phyloP scores from a whole-genome alignment of 805 yeast species.

The Dipodascopsis uninucleata region DNA sequence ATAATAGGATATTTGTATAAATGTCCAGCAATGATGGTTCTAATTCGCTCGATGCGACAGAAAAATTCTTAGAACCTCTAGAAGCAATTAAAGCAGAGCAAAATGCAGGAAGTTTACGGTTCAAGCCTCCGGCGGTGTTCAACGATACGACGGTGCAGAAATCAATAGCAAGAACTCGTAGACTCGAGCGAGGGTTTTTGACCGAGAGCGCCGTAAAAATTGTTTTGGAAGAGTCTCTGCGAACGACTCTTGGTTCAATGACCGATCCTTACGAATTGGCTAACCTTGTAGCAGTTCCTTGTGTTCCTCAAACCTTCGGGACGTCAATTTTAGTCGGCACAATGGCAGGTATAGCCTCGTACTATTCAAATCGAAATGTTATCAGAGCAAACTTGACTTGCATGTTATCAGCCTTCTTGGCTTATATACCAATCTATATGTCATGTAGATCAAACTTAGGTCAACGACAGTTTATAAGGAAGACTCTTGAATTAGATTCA shows the following conservation, averaged over 20 bases:
- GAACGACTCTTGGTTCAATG: slow-evolving; percentile 10
- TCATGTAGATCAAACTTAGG: background rate
- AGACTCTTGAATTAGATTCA: background rate
- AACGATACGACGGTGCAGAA: slow-evolving; percentile 7
- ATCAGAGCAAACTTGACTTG: background rate
- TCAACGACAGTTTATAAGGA: background rate
- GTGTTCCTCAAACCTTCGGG: slow-evolving; percentile 11
- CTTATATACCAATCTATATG: background rate
- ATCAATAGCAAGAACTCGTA: slow-evolving; percentile 1
- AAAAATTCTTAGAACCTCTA: background rate
- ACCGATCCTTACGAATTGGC: slow-evolving; percentile 12
- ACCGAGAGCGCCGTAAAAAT: slow-evolving; percentile 4
- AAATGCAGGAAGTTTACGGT: slow-evolving; percentile 5
- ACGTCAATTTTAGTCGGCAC: slow-evolving; percentile 8
- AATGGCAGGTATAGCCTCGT: slow-evolving; percentile 11
- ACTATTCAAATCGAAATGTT: slow-evolving; percentile 1
- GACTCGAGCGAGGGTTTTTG: slow-evolving; percentile 8
- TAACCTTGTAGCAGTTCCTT: slow-evolving; percentile 15
- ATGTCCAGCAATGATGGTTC: no score
- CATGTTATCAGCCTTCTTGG: background rate
- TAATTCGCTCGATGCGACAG: no score
- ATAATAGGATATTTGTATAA: no score
- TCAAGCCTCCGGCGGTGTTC: slow-evolving; percentile 9
- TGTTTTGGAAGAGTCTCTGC: slow-evolving; percentile 11
- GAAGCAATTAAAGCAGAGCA: no score